A percentile compares a stretch with the other conserved stretches of the same genome.
Evolutionary conservation across 1,139 yeast species (phyloP).

Genomic region (Yamadazyma blattariae): DNA sequence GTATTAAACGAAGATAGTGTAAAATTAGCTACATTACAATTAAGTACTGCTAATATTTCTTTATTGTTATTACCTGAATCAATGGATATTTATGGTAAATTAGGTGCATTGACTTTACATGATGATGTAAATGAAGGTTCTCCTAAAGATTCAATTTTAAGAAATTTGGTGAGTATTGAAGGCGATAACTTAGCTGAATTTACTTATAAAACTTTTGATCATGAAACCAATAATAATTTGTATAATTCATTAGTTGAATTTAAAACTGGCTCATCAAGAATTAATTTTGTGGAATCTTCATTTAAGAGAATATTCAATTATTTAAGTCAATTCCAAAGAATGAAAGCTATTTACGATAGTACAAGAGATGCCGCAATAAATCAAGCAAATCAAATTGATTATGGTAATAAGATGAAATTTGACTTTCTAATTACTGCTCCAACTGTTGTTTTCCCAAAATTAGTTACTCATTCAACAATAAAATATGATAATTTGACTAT

Average conservation of each 20-base stretch:
- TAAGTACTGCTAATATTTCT: constrained; percentile 70
- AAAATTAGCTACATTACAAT: constrained; percentile 72
- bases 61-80: constrained; percentile 73
- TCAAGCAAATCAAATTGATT: constrained; percentile 65
- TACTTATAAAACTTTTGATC: constrained; percentile 77
- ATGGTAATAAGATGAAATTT: constrained; percentile 63
- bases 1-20: constrained; percentile 82
- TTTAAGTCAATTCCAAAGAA: constrained; percentile 70
- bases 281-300: constrained; percentile 82
- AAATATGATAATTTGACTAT: constrained; percentile 63
- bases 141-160: constrained; percentile 54
- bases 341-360: constrained; percentile 84
- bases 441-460: constrained; percentile 70
- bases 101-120: constrained; percentile 77
- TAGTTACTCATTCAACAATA: constrained; percentile 39
- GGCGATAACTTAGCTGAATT: constrained; percentile 84
- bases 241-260: constrained; percentile 63
- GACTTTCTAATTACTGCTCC: constrained; percentile 80
- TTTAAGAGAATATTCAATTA: constrained; percentile 65
- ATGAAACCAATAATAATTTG: constrained; percentile 42
- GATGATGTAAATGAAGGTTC: constrained; percentile 74
- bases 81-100: constrained; percentile 67
- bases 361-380: constrained; percentile 81
- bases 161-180: constrained; percentile 74
- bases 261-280: constrained; percentile 68